phyloP scores from a whole-genome alignment of 345 rosid genomes.

The Tarenaya hassleriana region DNA sequence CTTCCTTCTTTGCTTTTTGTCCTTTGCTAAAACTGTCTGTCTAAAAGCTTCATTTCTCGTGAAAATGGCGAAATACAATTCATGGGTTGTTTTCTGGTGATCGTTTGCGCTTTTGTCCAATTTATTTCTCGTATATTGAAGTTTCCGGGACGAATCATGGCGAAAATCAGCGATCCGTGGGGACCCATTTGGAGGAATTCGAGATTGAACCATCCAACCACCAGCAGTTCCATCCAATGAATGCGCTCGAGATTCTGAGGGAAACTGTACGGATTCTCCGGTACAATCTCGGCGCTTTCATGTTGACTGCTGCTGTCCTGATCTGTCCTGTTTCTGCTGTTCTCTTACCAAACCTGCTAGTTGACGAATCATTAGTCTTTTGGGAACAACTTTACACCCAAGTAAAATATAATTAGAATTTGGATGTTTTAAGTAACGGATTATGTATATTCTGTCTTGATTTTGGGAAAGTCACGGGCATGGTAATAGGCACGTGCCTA shows the following conservation, averaged over 20 bases:
- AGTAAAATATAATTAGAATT: not conserved
- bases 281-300: constrained; percentile 53
- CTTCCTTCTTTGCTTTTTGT: not conserved
- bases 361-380: constrained; percentile 52
- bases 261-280: constrained; percentile 84
- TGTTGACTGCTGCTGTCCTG: constrained; percentile 47
- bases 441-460: no score
- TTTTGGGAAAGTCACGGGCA: constrained; percentile 22
- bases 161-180: constrained; percentile 32
- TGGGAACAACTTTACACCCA: not conserved
- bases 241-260: constrained; percentile 77
- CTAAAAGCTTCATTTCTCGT: not conserved
- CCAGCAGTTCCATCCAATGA: constrained; percentile 52
- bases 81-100: no score
- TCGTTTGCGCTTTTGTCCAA: constrained; percentile 1
- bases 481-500: constrained; percentile 25
- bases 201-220: no score
- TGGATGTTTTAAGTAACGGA: not conserved
- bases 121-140: constrained; percentile 27
- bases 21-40: constrained; percentile 11
- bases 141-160: constrained; percentile 28
- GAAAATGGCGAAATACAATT: not conserved
- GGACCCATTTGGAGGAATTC: constrained; percentile 29
- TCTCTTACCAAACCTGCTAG: constrained; percentile 55
- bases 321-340: constrained; percentile 83